A percentile compares a stretch with the other conserved stretches of the same genome.
phyloP scores from a whole-genome alignment of 2,329 filamentous ascomycete genomes.

The Epichloe glyceriae region DNA sequence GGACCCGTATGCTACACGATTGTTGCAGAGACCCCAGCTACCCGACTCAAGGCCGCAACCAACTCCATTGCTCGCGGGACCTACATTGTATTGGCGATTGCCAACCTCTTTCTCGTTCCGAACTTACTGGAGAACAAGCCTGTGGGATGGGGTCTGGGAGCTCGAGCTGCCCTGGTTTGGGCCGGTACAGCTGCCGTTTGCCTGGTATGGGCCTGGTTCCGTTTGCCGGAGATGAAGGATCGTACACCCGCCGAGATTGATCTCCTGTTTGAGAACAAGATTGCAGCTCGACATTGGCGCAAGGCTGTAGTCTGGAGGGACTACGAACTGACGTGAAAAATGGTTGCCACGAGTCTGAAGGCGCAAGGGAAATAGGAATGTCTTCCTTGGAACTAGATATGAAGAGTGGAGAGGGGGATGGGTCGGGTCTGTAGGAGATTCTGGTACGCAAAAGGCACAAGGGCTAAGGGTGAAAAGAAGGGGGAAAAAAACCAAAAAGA shows the following conservation, averaged over 20 bases:
- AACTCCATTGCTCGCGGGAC: conserved; percentile 9
- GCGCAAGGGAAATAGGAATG: background rate
- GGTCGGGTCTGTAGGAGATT: too few relatives aligned
- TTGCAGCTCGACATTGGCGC: conserved; percentile 11
- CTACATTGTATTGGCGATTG: conserved; percentile 9
- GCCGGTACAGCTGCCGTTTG: conserved; percentile 7
- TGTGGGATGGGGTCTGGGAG: conserved; percentile 10
- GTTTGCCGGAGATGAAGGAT: conserved; percentile 13
- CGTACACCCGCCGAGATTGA: conserved; percentile 12
- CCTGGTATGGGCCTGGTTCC: conserved; percentile 11
- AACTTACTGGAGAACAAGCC: conserved; percentile 10
- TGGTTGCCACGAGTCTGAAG: background rate
- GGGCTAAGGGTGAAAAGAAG: too few relatives aligned
- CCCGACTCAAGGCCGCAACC: conserved; percentile 12
- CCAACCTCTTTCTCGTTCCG: conserved; percentile 11
- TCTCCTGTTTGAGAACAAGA: conserved; percentile 11
- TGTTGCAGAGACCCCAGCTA: conserved; percentile 27
- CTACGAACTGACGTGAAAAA: background rate
- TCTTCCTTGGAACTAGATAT: background rate
- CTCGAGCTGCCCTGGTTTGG: conserved; percentile 10
- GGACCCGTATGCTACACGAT: conserved; percentile 25
- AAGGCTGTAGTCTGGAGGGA: background rate
- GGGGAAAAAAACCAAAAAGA: too few relatives aligned
- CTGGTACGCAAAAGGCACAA: too few relatives aligned
- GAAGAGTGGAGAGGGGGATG: background rate